Evolutionary conservation across 176 grass and related monocot genomes (phyloP).

Genomic region (Urochloa ruziziensis): DNA sequence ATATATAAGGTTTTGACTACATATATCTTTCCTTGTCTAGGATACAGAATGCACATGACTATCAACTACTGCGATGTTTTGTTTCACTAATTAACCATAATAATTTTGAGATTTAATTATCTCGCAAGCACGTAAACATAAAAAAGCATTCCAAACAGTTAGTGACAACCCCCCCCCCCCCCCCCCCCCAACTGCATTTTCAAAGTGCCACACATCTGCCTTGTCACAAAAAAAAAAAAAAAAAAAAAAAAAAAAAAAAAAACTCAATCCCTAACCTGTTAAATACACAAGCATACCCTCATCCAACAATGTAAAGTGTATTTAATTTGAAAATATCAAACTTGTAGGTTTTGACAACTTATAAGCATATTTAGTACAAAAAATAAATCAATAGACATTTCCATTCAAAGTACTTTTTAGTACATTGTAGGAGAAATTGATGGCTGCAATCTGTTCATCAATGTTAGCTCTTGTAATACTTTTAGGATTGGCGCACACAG

Average conservation of each 20-base stretch:
- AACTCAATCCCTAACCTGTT: slow-evolving; percentile 1
- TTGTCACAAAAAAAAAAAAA: background rate
- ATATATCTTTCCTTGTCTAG: background rate
- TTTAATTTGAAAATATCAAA: no score
- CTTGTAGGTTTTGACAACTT: no score
- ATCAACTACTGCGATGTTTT: background rate
- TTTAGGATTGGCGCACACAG: background rate
- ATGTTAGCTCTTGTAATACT: slow-evolving; percentile 18
- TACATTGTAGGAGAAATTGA: no score
- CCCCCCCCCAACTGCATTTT: background rate
- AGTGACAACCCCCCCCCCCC: no score
- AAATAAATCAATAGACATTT: no score
- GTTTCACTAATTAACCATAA: background rate
- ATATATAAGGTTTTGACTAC: background rate
- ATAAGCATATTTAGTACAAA: no score
- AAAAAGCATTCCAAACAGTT: no score
- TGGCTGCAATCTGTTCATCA: slow-evolving; percentile 21
- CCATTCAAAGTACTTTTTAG: no score
- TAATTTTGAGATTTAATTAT: background rate
- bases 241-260: no score
- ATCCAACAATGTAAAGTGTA: background rate
- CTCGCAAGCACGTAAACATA: background rate
- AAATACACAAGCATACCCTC: background rate
- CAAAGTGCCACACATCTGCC: background rate
- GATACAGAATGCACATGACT: background rate